Conservation (phyloP, 148 eudicot genomes). For the Amaranthus hypochondriacus region DNA sequence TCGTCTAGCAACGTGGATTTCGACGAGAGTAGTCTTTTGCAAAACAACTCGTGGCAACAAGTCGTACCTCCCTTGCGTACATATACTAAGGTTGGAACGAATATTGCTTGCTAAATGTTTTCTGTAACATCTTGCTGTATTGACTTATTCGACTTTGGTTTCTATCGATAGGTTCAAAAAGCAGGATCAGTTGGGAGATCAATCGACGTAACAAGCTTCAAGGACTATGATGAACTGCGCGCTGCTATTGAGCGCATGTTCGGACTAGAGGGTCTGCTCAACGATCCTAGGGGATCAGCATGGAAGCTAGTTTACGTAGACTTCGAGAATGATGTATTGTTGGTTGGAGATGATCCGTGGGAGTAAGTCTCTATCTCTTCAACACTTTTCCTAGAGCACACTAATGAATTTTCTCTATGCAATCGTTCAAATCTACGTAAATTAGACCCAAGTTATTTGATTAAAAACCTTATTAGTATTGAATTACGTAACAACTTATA, state of each 20-base stretch:
- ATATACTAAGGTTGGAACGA: slow-evolving; percentile 66
- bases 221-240: slow-evolving; percentile 71
- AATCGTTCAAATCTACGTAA: neutral
- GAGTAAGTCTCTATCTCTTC: slow-evolving; percentile 54
- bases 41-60: slow-evolving; percentile 72
- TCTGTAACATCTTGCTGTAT: neutral
- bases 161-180: slow-evolving; percentile 78
- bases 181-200: slow-evolving; percentile 97
- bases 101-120: too few relatives aligned
- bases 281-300: slow-evolving; percentile 60
- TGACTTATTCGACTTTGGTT: neutral
- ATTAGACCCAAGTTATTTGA: too few relatives aligned
- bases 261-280: slow-evolving; percentile 76
- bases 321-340: slow-evolving; percentile 85
- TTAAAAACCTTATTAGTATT: too few relatives aligned
- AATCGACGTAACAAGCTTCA: slow-evolving; percentile 85
- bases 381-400: neutral
- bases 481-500: too few relatives aligned
- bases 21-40: slow-evolving; percentile 64
- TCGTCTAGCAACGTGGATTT: slow-evolving; percentile 84
- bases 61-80: slow-evolving; percentile 69
- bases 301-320: slow-evolving; percentile 97
- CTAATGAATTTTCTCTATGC: neutral
- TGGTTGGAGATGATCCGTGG: slow-evolving; percentile 99
- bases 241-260: slow-evolving; percentile 87